Evolutionary conservation across 306 rosid species (phyloP).

Genomic region (Lathyrus aphaca): DNA sequence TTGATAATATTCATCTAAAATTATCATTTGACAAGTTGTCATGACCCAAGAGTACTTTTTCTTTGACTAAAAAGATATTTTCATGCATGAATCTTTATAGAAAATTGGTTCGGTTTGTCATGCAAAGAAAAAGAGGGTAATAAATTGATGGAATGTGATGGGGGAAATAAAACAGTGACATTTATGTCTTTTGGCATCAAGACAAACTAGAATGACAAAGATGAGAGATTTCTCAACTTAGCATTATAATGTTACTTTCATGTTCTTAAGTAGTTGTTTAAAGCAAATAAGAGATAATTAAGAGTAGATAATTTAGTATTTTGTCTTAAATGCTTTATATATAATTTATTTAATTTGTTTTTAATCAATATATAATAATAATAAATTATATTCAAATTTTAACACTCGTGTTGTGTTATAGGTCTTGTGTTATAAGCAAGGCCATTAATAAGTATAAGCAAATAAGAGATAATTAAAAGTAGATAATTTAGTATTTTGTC

Average conservation of each 20-base stretch:
- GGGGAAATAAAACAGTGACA: constrained; percentile 33
- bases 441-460: too few relatives aligned
- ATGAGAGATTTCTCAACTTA: constrained; percentile 22
- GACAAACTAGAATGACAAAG: constrained; percentile 38
- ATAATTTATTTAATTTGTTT: too few relatives aligned
- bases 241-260: constrained; percentile 34
- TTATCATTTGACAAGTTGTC: constrained; percentile 23
- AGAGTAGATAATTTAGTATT: neutral
- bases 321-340: too few relatives aligned
- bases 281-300: neutral
- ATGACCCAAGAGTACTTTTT: constrained; percentile 27
- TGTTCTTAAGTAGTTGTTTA: constrained; percentile 7
- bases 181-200: constrained; percentile 34
- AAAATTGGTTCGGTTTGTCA: constrained; percentile 39
- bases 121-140: constrained; percentile 36
- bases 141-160: constrained; percentile 28
- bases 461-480: too few relatives aligned
- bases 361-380: too few relatives aligned
- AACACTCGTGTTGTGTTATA: too few relatives aligned
- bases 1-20: constrained; percentile 2
- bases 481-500: too few relatives aligned
- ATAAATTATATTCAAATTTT: too few relatives aligned
- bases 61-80: constrained; percentile 37
- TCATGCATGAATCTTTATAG: constrained; percentile 44
- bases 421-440: too few relatives aligned